Conservation (phyloP, 768 basidiomycete genomes). For the Gymnopilus dilepis region DNA sequence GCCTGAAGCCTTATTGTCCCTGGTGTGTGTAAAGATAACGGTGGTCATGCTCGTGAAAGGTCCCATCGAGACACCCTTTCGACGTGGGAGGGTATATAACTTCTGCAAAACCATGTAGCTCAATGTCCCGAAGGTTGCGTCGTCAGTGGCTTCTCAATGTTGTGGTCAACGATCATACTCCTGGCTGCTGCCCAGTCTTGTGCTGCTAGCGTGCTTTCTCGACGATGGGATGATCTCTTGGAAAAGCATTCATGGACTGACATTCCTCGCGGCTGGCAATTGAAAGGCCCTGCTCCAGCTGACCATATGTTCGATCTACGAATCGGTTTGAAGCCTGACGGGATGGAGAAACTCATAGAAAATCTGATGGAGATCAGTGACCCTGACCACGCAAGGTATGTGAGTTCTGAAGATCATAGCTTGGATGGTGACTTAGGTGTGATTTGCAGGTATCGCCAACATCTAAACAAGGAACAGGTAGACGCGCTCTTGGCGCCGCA, state of each 20-base stretch:
- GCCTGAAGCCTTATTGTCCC: too few relatives aligned
- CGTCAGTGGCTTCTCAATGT: slow-evolving; percentile 33
- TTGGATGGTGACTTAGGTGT: neutral
- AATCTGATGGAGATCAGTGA: slow-evolving; percentile 63
- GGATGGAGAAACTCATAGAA: slow-evolving; percentile 54
- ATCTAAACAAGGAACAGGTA: slow-evolving; percentile 63
- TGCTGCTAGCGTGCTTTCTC: slow-evolving; percentile 42
- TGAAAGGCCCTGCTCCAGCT: slow-evolving; percentile 28
- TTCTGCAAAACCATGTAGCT: too few relatives aligned
- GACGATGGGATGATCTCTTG: too few relatives aligned
- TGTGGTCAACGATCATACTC: slow-evolving; percentile 39
- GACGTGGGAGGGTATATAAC: too few relatives aligned
- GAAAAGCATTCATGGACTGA: too few relatives aligned
- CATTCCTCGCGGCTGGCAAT: slow-evolving; percentile 47
- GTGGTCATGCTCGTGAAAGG: too few relatives aligned
- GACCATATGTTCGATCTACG: slow-evolving; percentile 36
- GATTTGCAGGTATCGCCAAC: slow-evolving; percentile 55
- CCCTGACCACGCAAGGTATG: slow-evolving; percentile 51
- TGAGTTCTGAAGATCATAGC: slow-evolving; percentile 2
- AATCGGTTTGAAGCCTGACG: slow-evolving; percentile 60
- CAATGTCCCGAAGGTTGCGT: too few relatives aligned
- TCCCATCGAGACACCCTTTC: too few relatives aligned
- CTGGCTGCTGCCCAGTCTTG: slow-evolving; percentile 42
- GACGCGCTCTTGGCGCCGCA: slow-evolving; percentile 60
- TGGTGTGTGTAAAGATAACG: too few relatives aligned